A percentile compares a stretch with the other conserved stretches of the same genome.
phyloP scores from a whole-genome alignment of 176 grass and related monocot genomes.

The bread wheat (Triticum aestivum) region DNA sequence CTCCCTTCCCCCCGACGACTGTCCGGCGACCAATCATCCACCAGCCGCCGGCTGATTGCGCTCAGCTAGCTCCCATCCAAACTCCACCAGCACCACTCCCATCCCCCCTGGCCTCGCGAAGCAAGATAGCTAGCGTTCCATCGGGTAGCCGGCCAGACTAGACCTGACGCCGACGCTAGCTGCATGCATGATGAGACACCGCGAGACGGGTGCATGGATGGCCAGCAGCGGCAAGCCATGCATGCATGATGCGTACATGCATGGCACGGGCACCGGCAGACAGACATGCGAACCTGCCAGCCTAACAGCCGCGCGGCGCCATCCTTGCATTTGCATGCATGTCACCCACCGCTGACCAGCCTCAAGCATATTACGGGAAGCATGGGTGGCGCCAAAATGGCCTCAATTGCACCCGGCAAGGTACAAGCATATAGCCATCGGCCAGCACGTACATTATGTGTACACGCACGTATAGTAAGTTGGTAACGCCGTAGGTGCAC shows the following conservation, averaged over 20 bases:
- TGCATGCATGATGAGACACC: not conserved
- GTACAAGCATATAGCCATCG: not conserved
- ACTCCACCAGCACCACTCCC: no score
- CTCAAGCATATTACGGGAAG: not conserved
- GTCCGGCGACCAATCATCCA: no score
- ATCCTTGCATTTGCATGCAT: slow-evolving; percentile 1
- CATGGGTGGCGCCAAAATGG: not conserved
- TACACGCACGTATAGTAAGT: not conserved
- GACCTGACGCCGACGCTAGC: no score
- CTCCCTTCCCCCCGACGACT: no score
- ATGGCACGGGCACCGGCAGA: slow-evolving; percentile 7
- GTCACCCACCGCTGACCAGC: not conserved
- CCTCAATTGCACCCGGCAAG: not conserved
- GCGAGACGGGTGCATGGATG: not conserved
- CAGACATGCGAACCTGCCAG: not conserved
- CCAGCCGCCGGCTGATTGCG: no score
- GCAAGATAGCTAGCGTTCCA: no score
- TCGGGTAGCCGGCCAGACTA: no score
- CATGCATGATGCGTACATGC: not conserved
- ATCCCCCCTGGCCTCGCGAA: no score
- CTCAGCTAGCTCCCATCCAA: no score
- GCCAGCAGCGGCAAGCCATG: not conserved
- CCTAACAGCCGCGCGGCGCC: not conserved
- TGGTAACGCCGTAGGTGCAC: not conserved
- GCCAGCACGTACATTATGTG: not conserved